Conservation (phyloP, 2,329 filamentous ascomycete species). For the Talaromyces verruculosus region DNA sequence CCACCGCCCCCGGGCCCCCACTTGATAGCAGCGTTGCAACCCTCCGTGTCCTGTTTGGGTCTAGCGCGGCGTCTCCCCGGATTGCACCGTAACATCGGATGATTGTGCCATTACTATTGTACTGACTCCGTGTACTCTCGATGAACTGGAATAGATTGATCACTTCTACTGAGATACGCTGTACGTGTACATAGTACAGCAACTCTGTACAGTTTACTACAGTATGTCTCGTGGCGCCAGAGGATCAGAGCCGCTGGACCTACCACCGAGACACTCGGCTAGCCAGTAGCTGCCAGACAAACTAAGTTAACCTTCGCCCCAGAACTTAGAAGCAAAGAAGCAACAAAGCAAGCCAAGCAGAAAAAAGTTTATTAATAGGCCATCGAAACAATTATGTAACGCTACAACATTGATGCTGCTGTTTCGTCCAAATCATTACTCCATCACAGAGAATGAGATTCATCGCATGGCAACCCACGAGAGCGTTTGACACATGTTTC, state of each 20-base stretch:
- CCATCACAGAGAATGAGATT: neutral
- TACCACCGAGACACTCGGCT: too few species aligned
- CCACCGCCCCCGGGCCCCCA: too few species aligned
- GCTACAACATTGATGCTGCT: constrained; percentile 19
- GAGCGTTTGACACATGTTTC: neutral
- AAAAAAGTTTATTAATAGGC: constrained; percentile 1
- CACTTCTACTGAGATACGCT: too few species aligned
- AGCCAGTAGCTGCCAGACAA: too few species aligned
- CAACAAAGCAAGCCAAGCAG: neutral
- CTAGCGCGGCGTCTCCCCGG: neutral
- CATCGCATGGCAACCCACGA: neutral
- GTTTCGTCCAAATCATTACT: neutral
- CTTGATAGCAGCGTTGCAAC: constrained; percentile 22
- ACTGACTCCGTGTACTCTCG: too few species aligned
- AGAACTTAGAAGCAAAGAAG: neutral
- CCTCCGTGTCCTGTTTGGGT: neutral
- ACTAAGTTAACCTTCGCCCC: neutral
- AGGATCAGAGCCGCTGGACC: too few species aligned
- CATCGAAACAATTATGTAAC: constrained; percentile 13
- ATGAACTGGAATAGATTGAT: too few species aligned
- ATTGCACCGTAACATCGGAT: constrained; percentile 9
- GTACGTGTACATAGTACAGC: too few species aligned
- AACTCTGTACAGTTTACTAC: too few species aligned
- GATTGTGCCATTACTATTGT: neutral
- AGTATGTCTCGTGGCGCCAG: too few species aligned